Percentiles rank a stretch among this genome's conserved stretches.
These are phyloP conservation scores for Exserohilum rostratum DNA, from an alignment of 2,329 filamentous ascomycete species.

Conservation along the genomic window DNA sequence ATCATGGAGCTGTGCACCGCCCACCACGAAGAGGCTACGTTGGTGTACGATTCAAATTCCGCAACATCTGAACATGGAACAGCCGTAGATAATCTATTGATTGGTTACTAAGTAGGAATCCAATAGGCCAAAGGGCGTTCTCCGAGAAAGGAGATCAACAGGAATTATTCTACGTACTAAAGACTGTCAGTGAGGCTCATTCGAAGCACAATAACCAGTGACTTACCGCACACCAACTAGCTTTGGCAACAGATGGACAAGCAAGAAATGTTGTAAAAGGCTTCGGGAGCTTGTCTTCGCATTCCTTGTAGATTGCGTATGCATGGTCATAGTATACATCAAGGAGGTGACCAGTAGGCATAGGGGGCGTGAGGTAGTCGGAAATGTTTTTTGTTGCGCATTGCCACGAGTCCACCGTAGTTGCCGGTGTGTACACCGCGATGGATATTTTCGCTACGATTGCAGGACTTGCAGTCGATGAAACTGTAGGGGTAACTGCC, in stretches of 20 bases:
- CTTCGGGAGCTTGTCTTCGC: neutral
- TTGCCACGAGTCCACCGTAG: neutral
- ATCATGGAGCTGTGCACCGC: neutral
- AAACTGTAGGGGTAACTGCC: neutral
- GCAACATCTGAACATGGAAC: neutral
- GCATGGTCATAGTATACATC: neutral
- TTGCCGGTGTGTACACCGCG: neutral
- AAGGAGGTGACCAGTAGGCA: neutral
- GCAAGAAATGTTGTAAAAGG: neutral
- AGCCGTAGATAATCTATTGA: neutral
- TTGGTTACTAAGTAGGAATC: too few relatives aligned
- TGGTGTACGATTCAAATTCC: neutral
- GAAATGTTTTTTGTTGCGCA: neutral
- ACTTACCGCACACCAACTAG: neutral
- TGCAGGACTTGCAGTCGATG: neutral
- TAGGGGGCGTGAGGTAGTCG: neutral
- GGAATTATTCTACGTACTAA: neutral
- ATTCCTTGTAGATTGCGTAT: neutral
- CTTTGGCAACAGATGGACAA: neutral
- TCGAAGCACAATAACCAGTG: neutral
- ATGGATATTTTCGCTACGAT: neutral
- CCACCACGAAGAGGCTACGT: neutral
- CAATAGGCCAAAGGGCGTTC: too few relatives aligned
- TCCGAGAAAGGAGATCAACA: too few relatives aligned
- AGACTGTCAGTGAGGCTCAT: neutral